Evolutionary conservation across 2,329 filamentous ascomycete genomes (phyloP), one percentile per base, ranked within the genome.

Genomic region (Alternaria incomplexa): DNA sequence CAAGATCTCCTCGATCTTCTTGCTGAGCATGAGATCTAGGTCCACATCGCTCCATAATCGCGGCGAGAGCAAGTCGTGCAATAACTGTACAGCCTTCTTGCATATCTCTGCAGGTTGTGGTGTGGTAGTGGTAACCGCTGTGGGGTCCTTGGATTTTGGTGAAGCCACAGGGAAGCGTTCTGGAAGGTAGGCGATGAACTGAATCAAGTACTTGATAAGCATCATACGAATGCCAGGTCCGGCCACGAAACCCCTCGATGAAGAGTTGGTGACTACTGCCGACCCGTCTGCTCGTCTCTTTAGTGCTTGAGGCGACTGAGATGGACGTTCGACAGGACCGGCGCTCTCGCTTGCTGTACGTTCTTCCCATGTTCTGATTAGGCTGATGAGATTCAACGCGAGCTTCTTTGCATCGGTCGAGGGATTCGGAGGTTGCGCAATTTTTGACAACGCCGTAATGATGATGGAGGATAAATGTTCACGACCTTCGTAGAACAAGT

Each of bases 331-430:
- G 80, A 82, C 50, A 66, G 70, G 23, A 71, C 80, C 51, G 25
- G 55, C 61, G 15, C 69, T 56, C 43, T 91, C 89, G 65, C 88
- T 89, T 1, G 95, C 89, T 15, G 93, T 90, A 62, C 90, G 89
- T 77, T 96, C 88, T 80, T 99, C 96, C 96, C 96, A 99, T 54
- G 89, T 88, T 88, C 93, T 96, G 64, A 99, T 92, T 62, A 99
- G 83, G 76, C 89, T 91, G 84, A 99, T 96, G 79, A 99, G 87
- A 72, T 94, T 95, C 17, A 99, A 85, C 0, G 93, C 95, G 10
- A 98, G 86, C 77, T 93, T 96, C 81, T 97, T 96, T 74, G 90
- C 95, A 75, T 99, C 96, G 50, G 92, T 93, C 0, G 93, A 97
- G 2, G 93, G 89, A 66, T 91, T 97, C 5, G 92, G 90, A 4